These are phyloP conservation scores for Lumnitzera littorea DNA, from an alignment of 345 rosid genomes.

Conservation along the genomic window DNA sequence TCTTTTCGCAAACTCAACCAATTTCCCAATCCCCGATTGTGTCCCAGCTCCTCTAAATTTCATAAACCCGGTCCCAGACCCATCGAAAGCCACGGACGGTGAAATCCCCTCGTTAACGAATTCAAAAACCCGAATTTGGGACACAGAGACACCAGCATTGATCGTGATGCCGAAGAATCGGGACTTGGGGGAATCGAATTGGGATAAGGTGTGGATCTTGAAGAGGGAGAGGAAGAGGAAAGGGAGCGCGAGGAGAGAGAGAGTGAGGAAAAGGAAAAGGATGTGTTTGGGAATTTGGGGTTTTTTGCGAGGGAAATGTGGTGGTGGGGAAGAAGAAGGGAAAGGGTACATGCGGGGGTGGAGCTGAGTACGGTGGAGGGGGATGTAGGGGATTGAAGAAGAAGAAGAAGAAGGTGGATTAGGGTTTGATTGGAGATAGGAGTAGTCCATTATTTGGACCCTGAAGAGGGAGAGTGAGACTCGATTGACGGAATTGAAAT, in stretches of 20 bases:
- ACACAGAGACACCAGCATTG: slow-evolving; percentile 15
- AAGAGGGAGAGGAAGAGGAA: slow-evolving; percentile 33
- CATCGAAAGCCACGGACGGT: slow-evolving; percentile 21
- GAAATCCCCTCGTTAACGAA: slow-evolving; percentile 28
- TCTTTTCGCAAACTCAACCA: slow-evolving; percentile 25
- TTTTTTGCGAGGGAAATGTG: slow-evolving; percentile 3
- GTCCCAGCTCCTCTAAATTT: slow-evolving; percentile 12
- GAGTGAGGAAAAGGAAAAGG: slow-evolving; percentile 15
- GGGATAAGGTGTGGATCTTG: slow-evolving; percentile 32
- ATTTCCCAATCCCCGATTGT: slow-evolving; percentile 16
- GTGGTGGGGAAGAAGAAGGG: slow-evolving; percentile 5
- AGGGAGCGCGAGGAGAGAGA: slow-evolving; percentile 24
- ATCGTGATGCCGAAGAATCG: slow-evolving; percentile 21
- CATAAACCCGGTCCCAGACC: slow-evolving; percentile 11
- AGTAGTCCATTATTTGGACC: slow-evolving; percentile 19
- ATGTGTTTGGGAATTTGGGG: slow-evolving; percentile 15
- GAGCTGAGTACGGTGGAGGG: slow-evolving; percentile 44
- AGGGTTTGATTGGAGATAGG: slow-evolving; percentile 24
- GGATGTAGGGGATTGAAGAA: slow-evolving; percentile 25
- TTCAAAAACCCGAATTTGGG: slow-evolving; percentile 27
- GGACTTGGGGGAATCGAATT: slow-evolving; percentile 22
- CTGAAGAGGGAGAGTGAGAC: no score
- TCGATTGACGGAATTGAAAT: neutral
- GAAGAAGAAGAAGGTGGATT: slow-evolving; percentile 6
- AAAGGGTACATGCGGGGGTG: slow-evolving; percentile 41